Evolutionary conservation across 768 basidiomycete species (phyloP).

Genomic region (Trametes coccinea): DNA sequence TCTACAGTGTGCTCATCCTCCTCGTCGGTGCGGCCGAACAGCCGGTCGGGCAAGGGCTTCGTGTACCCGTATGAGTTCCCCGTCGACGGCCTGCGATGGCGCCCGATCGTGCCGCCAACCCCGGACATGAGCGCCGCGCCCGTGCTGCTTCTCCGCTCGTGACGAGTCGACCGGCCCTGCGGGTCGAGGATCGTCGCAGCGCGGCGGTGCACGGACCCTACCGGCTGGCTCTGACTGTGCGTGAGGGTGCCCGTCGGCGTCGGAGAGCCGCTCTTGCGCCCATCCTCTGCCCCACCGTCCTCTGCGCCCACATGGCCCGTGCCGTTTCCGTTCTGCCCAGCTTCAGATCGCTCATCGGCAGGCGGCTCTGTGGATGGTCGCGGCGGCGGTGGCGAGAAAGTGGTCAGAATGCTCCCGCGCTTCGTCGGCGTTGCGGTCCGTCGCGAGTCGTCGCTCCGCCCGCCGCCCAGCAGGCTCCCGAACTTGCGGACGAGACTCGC

Average conservation of each 20-base stretch:
- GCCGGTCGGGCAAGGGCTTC: conserved; percentile 39
- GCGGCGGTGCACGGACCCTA: conserved; percentile 63
- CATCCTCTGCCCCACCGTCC: conserved; percentile 28
- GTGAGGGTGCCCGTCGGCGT: conserved; percentile 33
- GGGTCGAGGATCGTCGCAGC: conserved; percentile 80
- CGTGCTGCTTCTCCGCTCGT: conserved; percentile 77
- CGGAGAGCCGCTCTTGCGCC: conserved; percentile 19
- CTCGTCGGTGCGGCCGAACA: conserved; percentile 54
- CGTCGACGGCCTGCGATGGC: conserved; percentile 72
- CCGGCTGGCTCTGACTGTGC: conserved; percentile 53
- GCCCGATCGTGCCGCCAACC: conserved; percentile 56
- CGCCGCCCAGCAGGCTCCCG: conserved; percentile 59
- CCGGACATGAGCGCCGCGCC: conserved; percentile 59
- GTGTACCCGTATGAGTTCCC: conserved; percentile 45
- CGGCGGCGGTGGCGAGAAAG: conserved; percentile 37
- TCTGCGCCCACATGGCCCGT: conserved; percentile 11
- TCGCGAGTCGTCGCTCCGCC: conserved; percentile 44
- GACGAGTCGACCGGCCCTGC: conserved; percentile 57
- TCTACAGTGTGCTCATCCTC: conserved; percentile 44
- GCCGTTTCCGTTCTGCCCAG: conserved; percentile 20
- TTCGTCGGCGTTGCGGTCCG: conserved; percentile 39
- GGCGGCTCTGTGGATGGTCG: conserved; percentile 35
- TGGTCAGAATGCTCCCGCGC: conserved; percentile 54
- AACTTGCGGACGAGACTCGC: conserved; percentile 79
- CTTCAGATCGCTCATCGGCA: conserved; percentile 19